phyloP scores from a whole-genome alignment of 495 filamentous ascomycete genomes.

The Xylaria bambusicola region DNA sequence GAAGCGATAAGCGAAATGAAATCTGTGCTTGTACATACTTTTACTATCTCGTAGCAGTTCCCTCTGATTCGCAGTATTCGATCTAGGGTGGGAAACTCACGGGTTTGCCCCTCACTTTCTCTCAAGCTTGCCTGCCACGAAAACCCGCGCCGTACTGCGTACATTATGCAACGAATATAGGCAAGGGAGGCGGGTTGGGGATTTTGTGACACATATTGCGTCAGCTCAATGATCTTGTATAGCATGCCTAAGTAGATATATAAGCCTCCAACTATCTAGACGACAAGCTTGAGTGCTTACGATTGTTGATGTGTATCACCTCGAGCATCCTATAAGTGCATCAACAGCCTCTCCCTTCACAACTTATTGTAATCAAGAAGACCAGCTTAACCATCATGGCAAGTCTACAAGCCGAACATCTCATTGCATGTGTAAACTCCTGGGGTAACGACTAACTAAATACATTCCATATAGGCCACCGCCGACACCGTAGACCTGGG shows the following conservation, averaged over 20 bases:
- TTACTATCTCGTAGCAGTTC: no score
- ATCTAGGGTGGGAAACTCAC: no score
- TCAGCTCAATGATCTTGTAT: not conserved
- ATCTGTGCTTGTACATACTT: no score
- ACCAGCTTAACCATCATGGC: constrained; percentile 21
- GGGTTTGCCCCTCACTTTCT: not conserved
- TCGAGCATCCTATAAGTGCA: not conserved
- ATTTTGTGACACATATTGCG: constrained; percentile 12
- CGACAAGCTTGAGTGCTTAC: no score
- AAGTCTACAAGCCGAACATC: constrained; percentile 1
- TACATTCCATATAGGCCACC: constrained; percentile 43
- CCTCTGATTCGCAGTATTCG: no score
- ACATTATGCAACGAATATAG: constrained; percentile 6
- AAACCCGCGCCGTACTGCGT: not conserved
- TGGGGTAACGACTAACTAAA: not conserved
- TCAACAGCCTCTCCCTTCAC: not conserved
- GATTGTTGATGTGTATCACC: not conserved
- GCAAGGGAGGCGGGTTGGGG: no score
- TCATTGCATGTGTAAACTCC: no score
- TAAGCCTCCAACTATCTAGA: no score
- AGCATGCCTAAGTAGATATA: no score
- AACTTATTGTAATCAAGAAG: not conserved
- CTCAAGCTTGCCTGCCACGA: not conserved
- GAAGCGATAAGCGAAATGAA: no score
- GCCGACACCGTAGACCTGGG: constrained; percentile 54